Evolutionary conservation across 2,329 filamentous ascomycete genomes (phyloP).

Genomic region (Colletotrichum sp.): DNA sequence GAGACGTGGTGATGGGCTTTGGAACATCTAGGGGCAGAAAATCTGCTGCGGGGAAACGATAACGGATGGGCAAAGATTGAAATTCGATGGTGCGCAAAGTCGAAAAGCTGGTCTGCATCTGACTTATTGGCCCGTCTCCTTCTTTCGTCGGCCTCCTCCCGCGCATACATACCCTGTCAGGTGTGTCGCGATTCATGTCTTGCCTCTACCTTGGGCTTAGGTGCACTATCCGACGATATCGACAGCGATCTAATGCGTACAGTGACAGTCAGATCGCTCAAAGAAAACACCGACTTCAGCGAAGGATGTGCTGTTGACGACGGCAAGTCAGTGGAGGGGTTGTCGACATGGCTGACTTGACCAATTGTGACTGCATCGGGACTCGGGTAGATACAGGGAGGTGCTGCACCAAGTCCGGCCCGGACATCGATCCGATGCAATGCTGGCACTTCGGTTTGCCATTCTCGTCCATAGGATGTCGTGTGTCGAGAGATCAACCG

Average conservation of each 20-base stretch:
- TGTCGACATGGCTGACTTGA: not conserved
- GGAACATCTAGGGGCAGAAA: not conserved
- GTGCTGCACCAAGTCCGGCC: not conserved
- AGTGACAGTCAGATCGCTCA: not conserved
- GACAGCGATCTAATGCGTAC: not conserved
- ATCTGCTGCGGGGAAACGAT: not conserved
- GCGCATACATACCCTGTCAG: not conserved
- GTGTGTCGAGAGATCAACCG: not conserved
- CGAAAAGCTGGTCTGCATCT: not conserved
- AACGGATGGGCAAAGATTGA: not conserved
- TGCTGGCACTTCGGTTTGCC: not conserved
- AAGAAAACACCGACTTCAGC: not conserved
- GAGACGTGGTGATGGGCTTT: not conserved
- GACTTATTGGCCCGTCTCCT: not conserved
- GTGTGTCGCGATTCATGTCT: not conserved
- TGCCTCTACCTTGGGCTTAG: not conserved
- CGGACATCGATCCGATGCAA: not conserved
- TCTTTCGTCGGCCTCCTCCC: not conserved
- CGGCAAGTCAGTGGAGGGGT: not conserved
- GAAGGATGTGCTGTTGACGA: not conserved
- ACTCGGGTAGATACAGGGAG: not conserved
- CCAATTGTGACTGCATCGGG: slow-evolving; percentile 11
- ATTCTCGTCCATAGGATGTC: not conserved
- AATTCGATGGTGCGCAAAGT: not conserved
- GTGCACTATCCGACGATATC: slow-evolving; percentile 16